Conservation (phyloP, 768 basidiomycete species). For the Mycena kentingensis region DNA sequence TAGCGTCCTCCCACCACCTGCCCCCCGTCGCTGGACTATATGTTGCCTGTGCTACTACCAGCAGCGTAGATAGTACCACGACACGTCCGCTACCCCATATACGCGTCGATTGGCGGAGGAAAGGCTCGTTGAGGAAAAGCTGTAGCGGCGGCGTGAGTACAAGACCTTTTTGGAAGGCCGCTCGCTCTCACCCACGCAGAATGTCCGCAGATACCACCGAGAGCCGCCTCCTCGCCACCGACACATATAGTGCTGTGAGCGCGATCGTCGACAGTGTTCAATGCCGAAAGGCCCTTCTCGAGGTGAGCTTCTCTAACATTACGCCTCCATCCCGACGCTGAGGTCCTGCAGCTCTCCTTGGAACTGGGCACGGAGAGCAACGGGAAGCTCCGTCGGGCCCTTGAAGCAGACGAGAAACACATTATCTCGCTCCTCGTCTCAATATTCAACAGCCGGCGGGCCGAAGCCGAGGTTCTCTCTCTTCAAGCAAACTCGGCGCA, state of each 20-base stretch:
- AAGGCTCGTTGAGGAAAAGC: too few species aligned
- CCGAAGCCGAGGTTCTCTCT: not conserved
- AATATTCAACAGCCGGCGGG: not conserved
- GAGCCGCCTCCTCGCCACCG: not conserved
- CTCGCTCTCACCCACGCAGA: too few species aligned
- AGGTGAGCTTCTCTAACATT: not conserved
- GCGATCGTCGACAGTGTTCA: constrained; percentile 7
- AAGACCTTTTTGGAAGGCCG: too few species aligned
- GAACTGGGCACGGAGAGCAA: not conserved
- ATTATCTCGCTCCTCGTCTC: not conserved
- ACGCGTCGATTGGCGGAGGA: too few species aligned
- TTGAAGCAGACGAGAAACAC: not conserved
- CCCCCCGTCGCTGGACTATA: too few species aligned
- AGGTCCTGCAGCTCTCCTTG: not conserved
- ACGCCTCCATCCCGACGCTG: too few species aligned
- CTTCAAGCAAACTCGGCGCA: constrained; percentile 1
- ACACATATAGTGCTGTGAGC: constrained; percentile 1
- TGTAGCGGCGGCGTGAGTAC: too few species aligned
- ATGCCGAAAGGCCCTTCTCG: constrained; percentile 7
- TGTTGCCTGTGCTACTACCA: too few species aligned
- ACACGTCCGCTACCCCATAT: too few species aligned
- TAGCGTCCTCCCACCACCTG: too few species aligned
- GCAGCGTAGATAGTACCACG: too few species aligned
- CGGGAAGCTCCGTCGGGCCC: not conserved
- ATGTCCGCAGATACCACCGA: too few species aligned